Evolutionary conservation across 306 rosid species (phyloP), one percentile per base, ranked within the genome.

Genomic region (Cucurbita ficifolia): DNA sequence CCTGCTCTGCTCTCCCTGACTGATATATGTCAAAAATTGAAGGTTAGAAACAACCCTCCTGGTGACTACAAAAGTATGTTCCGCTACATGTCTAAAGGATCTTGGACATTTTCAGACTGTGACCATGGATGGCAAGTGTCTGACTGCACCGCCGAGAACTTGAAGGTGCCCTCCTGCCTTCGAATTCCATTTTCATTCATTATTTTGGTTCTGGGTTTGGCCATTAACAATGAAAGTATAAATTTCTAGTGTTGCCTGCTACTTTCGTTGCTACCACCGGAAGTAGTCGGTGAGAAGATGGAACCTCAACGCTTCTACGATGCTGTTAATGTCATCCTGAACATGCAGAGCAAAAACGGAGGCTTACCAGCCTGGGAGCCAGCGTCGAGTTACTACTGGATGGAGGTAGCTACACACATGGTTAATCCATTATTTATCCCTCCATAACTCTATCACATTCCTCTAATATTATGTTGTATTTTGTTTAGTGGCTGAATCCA

Each of bases 41-140:
- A 52, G 93, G 88, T 84, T 5, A 83, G 70, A 11, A 87, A 88
- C 42, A 83, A 88, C 45, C 91, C 95, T 75, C 56, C 39, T 0
- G 90, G 90, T 33, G 84, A 86, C 70, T 88, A 86, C 68, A 80
- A 73, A 70, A 79, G 84, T 38, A 89, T 89, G 95, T 16, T 73
- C 74, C 88, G 88, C 60, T 87, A 86, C 77, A 89, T 83, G 74
- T 86, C 89, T 14, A 89, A 86, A 79, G 95, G 95, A 5, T 75
- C 95, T 10, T 89, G 95, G 95, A 85, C 95, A 35, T 85, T 89
- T 69, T 89, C 89, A 1, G 89, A 88, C 74, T 85, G 81, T 68
- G 94, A 88, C 68, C 94, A 88, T 11, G 94, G 90, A 77, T 88
- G 95, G 95, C 88, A 84, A 76, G 84, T 83, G 77, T 88, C 91